Percentiles rank a stretch among this genome's conserved stretches.
Evolutionary conservation across 257 asterid genomes (phyloP).

Genomic region (Lycium barbarum): DNA sequence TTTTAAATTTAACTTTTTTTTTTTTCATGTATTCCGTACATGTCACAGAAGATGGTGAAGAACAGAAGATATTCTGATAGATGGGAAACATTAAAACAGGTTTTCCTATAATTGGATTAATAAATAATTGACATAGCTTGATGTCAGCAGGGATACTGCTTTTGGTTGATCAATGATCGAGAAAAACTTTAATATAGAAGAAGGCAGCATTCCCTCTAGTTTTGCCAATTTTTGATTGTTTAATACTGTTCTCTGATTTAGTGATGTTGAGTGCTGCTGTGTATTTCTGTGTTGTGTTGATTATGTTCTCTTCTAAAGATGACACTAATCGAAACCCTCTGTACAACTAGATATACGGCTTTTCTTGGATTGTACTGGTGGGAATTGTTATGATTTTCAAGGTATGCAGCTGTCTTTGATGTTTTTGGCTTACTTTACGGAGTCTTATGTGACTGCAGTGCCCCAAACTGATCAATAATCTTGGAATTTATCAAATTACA

Average conservation of each 20-base stretch:
- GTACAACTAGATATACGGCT: conserved; percentile 74
- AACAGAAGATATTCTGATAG: background rate
- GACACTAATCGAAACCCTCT: background rate
- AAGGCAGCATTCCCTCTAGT: background rate
- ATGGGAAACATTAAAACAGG: background rate
- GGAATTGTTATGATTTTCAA: conserved; percentile 83
- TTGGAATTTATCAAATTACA: conserved; percentile 41
- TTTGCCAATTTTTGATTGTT: background rate
- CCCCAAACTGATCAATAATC: background rate
- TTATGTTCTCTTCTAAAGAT: conserved; percentile 5
- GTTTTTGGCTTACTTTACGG: conserved; percentile 10
- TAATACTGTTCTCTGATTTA: background rate
- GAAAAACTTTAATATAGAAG: background rate
- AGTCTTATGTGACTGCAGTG: background rate
- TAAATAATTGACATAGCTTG: background rate
- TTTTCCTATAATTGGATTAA: background rate
- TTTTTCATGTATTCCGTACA: background rate
- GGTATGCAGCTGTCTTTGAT: conserved; percentile 52
- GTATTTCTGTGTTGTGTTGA: background rate
- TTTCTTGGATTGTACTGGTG: conserved; percentile 87
- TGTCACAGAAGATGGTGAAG: background rate
- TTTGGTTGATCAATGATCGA: conserved; percentile 14
- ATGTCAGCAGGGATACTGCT: conserved; percentile 2
- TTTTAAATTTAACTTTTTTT: background rate
- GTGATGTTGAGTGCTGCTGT: conserved; percentile 9